phyloP scores from a whole-genome alignment of 352 stramenopile species.

The Globisporangium orthogonon region DNA sequence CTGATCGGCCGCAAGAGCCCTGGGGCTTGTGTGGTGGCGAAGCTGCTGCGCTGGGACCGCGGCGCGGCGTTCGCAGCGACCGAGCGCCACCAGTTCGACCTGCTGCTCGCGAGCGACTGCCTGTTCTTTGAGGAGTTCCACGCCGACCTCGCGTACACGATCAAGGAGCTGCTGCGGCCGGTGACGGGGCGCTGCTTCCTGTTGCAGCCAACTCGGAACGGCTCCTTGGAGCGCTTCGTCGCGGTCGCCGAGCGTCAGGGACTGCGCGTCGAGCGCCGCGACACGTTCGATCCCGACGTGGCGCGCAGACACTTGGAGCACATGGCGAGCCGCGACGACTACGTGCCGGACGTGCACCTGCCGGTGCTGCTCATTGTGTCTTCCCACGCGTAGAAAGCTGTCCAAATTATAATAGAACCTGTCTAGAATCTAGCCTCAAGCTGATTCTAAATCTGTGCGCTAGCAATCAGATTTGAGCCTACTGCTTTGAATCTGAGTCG shows the following conservation, averaged over 20 bases:
- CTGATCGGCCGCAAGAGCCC: slow-evolving; percentile 9
- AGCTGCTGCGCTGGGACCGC: slow-evolving; percentile 72
- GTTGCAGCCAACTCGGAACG: slow-evolving; percentile 63
- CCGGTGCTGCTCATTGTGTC: slow-evolving; percentile 49
- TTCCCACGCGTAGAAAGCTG: too few species aligned
- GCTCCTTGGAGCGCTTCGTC: slow-evolving; percentile 75
- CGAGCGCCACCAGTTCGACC: slow-evolving; percentile 54
- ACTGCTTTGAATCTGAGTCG: not conserved
- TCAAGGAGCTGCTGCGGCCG: slow-evolving; percentile 45
- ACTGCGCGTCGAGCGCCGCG: slow-evolving; percentile 25
- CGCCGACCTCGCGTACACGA: slow-evolving; percentile 58
- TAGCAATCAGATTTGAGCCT: not conserved
- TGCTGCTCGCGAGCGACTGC: slow-evolving; percentile 81
- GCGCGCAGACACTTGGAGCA: slow-evolving; percentile 28
- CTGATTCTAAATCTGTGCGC: not conserved
- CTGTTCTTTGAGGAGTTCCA: slow-evolving; percentile 88
- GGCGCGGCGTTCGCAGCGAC: slow-evolving; percentile 17
- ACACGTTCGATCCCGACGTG: slow-evolving; percentile 41
- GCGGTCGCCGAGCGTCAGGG: slow-evolving; percentile 29
- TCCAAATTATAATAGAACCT: too few species aligned
- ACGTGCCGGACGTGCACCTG: slow-evolving; percentile 65
- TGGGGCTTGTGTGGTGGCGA: slow-evolving; percentile 11
- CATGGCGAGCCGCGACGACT: slow-evolving; percentile 29
- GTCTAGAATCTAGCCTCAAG: too few species aligned
- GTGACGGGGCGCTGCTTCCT: slow-evolving; percentile 50